Evolutionary conservation across 73 alveolate species (phyloP).

Genomic region (Uronychia binucleata): DNA sequence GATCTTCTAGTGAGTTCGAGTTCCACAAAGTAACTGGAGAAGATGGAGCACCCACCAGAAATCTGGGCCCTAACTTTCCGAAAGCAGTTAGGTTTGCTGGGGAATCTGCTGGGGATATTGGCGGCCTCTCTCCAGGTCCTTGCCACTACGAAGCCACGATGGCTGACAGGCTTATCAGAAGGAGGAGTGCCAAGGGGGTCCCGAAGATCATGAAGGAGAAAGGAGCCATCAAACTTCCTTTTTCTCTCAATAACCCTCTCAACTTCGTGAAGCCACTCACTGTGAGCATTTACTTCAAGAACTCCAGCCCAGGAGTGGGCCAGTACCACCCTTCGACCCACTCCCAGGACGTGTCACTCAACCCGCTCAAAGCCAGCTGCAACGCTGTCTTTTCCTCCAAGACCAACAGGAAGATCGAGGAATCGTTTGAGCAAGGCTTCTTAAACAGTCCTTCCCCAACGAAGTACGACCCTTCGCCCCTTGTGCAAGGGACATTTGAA

Average conservation of each 20-base stretch:
- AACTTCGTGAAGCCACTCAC: conserved; percentile 68
- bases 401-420: conserved; percentile 28
- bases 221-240: conserved; percentile 37
- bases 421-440: background rate
- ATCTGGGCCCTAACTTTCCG: background rate
- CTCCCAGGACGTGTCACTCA: background rate
- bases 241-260: conserved; percentile 64
- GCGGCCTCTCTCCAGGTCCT: background rate
- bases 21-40: background rate
- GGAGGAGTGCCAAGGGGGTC: background rate
- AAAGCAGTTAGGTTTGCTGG: background rate
- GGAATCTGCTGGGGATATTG: background rate
- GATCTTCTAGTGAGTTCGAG: background rate
- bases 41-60: background rate
- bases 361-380: conserved; percentile 1
- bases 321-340: conserved; percentile 23
- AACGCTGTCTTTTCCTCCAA: conserved; percentile 40
- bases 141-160: background rate
- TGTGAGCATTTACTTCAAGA: conserved; percentile 59
- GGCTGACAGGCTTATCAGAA: background rate
- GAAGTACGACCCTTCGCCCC: conserved; percentile 27
- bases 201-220: background rate
- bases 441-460: conserved; percentile 19
- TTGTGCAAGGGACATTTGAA: conserved; percentile 27
- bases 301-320: conserved; percentile 61